These are phyloP conservation scores for Phytopythium montanum DNA, from an alignment of 352 stramenopile genomes.

Conservation along the genomic window DNA sequence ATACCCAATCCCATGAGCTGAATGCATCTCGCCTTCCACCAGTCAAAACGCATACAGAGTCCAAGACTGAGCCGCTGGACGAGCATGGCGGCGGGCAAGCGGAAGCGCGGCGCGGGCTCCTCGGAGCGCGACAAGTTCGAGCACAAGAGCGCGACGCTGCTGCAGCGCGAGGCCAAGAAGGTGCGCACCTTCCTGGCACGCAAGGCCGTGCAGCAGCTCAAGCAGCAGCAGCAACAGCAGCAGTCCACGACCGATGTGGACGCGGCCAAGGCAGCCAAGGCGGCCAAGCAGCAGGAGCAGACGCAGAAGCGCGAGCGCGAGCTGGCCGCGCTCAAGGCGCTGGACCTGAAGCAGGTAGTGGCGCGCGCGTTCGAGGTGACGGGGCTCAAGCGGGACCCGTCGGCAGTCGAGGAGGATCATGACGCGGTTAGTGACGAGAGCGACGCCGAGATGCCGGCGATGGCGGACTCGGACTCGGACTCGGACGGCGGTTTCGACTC, in stretches of 20 bases:
- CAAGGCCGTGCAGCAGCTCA: constrained; percentile 71
- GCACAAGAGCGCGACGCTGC: constrained; percentile 64
- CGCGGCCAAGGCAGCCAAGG: neutral
- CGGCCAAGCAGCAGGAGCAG: constrained; percentile 32
- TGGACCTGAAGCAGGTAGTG: constrained; percentile 51
- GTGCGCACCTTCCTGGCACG: constrained; percentile 59
- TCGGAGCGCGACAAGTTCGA: constrained; percentile 60
- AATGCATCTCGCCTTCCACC: neutral
- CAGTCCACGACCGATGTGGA: constrained; percentile 8
- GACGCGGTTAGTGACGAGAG: constrained; percentile 8
- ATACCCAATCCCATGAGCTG: no score
- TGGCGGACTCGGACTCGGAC: constrained; percentile 7
- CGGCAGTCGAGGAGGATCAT: constrained; percentile 14
- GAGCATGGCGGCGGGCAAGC: constrained; percentile 30
- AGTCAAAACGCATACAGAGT: constrained; percentile 5
- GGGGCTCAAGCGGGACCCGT: constrained; percentile 25
- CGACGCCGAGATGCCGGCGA: constrained; percentile 16
- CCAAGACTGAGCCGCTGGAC: neutral
- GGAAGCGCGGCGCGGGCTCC: constrained; percentile 44
- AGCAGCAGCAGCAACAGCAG: constrained; percentile 48
- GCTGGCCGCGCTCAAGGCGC: constrained; percentile 46
- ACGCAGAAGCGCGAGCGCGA: constrained; percentile 50
- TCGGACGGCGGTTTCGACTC: constrained; percentile 36
- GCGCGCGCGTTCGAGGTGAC: constrained; percentile 36
- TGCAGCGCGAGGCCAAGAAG: constrained; percentile 79